These are phyloP conservation scores for Amanita rubescens DNA, from an alignment of 768 basidiomycete species.

Conservation along the genomic window DNA sequence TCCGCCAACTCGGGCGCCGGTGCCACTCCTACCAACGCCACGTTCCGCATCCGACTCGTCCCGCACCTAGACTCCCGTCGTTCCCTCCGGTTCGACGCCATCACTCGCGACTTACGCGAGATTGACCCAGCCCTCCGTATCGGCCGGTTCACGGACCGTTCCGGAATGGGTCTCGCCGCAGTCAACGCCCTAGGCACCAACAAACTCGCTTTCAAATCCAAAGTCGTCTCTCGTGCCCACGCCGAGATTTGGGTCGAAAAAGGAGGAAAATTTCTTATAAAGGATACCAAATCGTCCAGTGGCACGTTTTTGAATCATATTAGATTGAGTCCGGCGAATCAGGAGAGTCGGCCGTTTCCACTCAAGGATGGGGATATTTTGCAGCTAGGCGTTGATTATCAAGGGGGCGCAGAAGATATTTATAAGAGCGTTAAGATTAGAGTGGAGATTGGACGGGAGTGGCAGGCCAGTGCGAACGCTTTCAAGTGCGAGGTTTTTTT, in stretches of 20 bases:
- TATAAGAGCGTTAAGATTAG: slow-evolving; percentile 97
- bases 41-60: slow-evolving; percentile 79
- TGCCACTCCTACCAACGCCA: not conserved
- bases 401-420: slow-evolving; percentile 94
- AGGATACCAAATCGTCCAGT: slow-evolving; percentile 82
- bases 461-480: slow-evolving; percentile 82
- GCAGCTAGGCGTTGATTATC: slow-evolving; percentile 95
- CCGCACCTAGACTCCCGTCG: slow-evolving; percentile 90
- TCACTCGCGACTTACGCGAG: slow-evolving; percentile 74
- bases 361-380: slow-evolving; percentile 92
- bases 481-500: slow-evolving; percentile 67
- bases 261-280: slow-evolving; percentile 72
- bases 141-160: slow-evolving; percentile 90
- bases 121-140: slow-evolving; percentile 72
- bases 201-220: slow-evolving; percentile 91
- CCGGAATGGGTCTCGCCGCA: slow-evolving; percentile 56
- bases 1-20: too few species aligned
- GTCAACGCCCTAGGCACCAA: slow-evolving; percentile 64
- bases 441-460: slow-evolving; percentile 82
- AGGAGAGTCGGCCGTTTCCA: slow-evolving; percentile 67
- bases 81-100: slow-evolving; percentile 87
- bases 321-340: slow-evolving; percentile 74
- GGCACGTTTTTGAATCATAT: slow-evolving; percentile 97
- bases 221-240: slow-evolving; percentile 91
- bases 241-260: slow-evolving; percentile 87